Percentiles rank a stretch among this genome's conserved stretches.
These are phyloP conservation scores for Bodo saltans DNA, from an alignment of 78 protist genomes.

Conservation along the genomic window DNA sequence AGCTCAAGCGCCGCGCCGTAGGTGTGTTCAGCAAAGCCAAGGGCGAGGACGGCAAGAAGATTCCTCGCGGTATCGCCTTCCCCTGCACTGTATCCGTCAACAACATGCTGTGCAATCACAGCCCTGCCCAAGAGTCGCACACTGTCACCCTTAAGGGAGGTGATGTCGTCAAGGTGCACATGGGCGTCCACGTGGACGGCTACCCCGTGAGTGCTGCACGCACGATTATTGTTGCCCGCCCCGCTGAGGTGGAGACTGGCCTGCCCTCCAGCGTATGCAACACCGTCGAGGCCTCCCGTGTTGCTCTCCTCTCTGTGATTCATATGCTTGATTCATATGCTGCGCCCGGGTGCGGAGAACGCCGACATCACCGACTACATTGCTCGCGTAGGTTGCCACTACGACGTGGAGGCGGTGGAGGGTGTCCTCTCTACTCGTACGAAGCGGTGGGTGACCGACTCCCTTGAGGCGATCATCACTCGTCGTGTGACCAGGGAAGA, in stretches of 20 bases:
- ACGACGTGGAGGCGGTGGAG: constrained; percentile 56
- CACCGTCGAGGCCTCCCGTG: too few species aligned
- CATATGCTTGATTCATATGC: neutral
- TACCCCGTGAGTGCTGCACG: constrained; percentile 74
- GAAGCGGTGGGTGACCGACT: constrained; percentile 69
- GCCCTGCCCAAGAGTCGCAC: constrained; percentile 66
- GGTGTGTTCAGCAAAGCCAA: neutral
- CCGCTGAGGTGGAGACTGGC: neutral
- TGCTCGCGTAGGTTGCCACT: constrained; percentile 48
- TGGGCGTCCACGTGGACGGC: constrained; percentile 92
- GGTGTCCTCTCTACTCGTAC: constrained; percentile 87
- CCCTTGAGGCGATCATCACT: constrained; percentile 63
- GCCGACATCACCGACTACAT: constrained; percentile 60
- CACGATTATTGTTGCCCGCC: constrained; percentile 69
- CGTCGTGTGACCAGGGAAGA: neutral
- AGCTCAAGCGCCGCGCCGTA: neutral
- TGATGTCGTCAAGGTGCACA: constrained; percentile 91
- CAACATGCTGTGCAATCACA: constrained; percentile 82
- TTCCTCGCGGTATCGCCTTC: constrained; percentile 83
- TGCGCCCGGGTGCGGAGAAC: constrained; percentile 30
- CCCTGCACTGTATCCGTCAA: constrained; percentile 91
- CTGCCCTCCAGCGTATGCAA: neutral
- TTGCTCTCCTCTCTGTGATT: too few species aligned
- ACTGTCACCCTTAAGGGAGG: constrained; percentile 49
- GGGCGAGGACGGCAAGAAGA: neutral